These are phyloP conservation scores for Cylindrotheca fusiformis DNA, from an alignment of 108 stramenopile species.

Conservation along the genomic window DNA sequence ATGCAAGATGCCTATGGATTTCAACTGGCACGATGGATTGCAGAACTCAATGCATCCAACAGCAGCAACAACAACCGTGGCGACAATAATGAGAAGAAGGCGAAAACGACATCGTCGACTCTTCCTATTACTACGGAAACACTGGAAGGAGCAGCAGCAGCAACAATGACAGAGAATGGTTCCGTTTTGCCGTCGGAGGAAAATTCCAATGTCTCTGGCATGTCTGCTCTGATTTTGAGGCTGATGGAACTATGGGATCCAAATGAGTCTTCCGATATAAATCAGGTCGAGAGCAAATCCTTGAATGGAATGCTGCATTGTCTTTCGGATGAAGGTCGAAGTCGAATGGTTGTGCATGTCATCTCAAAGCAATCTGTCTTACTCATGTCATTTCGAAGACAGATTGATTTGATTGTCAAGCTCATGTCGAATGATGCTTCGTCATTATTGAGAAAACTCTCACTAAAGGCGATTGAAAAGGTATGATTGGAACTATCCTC, in stretches of 20 bases:
- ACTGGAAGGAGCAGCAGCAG: no score
- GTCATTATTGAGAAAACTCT: conserved; percentile 70
- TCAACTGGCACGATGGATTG: conserved; percentile 76
- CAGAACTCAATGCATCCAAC: conserved; percentile 25
- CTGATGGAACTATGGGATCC: conserved; percentile 35
- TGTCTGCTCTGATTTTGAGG: conserved; percentile 5
- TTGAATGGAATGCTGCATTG: conserved; percentile 37
- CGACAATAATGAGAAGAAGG: no score
- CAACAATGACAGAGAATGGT: background rate
- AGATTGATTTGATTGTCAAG: conserved; percentile 64
- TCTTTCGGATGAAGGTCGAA: conserved; percentile 66
- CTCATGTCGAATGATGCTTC: conserved; percentile 61
- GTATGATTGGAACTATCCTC: conserved; percentile 3
- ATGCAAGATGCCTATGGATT: conserved; percentile 53
- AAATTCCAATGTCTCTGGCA: background rate
- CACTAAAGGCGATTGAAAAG: conserved; percentile 78
- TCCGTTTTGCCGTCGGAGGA: background rate
- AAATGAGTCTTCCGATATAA: conserved; percentile 10
- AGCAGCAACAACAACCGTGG: background rate
- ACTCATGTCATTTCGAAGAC: conserved; percentile 50
- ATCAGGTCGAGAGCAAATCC: conserved; percentile 6
- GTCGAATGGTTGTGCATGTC: conserved; percentile 60
- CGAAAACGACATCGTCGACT: no score
- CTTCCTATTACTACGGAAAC: no score
- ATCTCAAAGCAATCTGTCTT: conserved; percentile 49